phyloP scores from a whole-genome alignment of 2,329 filamentous ascomycete species.

The Epicoccum sorghinum region DNA sequence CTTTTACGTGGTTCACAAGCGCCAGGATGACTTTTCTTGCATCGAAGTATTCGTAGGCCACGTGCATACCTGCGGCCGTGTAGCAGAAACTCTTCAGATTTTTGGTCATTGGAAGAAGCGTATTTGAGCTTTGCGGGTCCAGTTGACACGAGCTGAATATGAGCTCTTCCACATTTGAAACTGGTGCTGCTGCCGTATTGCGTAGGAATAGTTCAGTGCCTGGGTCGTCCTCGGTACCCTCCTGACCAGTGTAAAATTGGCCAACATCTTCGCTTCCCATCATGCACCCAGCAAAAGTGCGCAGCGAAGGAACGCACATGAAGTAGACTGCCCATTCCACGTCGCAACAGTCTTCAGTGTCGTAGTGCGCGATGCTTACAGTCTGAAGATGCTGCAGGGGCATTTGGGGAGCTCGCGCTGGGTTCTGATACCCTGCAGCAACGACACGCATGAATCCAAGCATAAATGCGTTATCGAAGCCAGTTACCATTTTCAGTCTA shows the following conservation, averaged over 20 bases:
- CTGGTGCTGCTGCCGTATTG: background rate
- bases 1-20: conserved; percentile 4
- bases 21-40: conserved; percentile 15
- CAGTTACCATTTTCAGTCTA: conserved; percentile 18
- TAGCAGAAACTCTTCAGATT: conserved; percentile 20
- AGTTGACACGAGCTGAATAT: conserved; percentile 14
- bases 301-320: conserved; percentile 19
- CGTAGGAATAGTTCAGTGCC: background rate
- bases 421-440: conserved; percentile 15
- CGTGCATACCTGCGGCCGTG: conserved; percentile 5
- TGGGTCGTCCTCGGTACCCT: background rate
- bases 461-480: background rate
- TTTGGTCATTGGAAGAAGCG: conserved; percentile 12
- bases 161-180: conserved; percentile 21
- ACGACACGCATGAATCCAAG: conserved; percentile 1
- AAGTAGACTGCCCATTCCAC: conserved; percentile 19
- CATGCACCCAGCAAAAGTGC: conserved; percentile 12
- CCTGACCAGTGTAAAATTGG: background rate
- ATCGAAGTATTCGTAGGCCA: conserved; percentile 6
- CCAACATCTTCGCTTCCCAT: conserved; percentile 15
- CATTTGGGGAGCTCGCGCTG: conserved; percentile 3
- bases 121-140: conserved; percentile 2
- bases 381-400: conserved; percentile 21
- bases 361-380: conserved; percentile 16
- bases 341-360: conserved; percentile 9